Conservation (phyloP, 441 rosid species). For the Populus trichocarpa region DNA sequence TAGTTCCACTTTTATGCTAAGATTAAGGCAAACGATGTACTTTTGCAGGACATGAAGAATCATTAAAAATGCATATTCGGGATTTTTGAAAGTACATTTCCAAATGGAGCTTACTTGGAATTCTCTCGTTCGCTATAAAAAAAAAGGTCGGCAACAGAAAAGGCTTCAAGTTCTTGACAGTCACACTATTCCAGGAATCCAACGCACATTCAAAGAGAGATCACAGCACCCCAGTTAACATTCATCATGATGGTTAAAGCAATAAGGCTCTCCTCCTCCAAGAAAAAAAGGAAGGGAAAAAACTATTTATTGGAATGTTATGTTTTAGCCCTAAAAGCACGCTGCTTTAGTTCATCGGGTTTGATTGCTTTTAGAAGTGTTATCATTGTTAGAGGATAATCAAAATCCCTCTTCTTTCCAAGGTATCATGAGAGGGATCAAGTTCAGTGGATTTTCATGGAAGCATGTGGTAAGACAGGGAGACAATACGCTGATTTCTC, state of each 20-base stretch:
- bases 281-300: neutral
- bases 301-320: no score
- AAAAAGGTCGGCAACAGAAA: no score
- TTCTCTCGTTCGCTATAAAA: neutral
- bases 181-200: neutral
- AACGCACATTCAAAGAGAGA: neutral
- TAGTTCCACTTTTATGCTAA: neutral
- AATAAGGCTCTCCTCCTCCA: constrained; percentile 10
- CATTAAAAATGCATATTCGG: neutral
- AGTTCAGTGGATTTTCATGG: constrained; percentile 17
- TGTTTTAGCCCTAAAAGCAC: no score
- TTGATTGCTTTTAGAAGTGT: constrained; percentile 3
- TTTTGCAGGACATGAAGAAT: neutral
- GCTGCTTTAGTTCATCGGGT: neutral
- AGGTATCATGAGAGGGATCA: constrained; percentile 15
- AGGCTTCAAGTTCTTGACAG: no score
- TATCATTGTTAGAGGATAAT: constrained; percentile 21
- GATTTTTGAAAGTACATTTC: no score
- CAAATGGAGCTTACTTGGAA: neutral
- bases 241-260: constrained; percentile 14
- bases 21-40: neutral
- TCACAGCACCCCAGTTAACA: neutral
- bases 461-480: neutral
- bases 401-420: constrained; percentile 18
- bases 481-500: constrained; percentile 7